These are phyloP conservation scores for Adansonia madagascariensis DNA, from an alignment of 441 rosid genomes.

Conservation along the genomic window DNA sequence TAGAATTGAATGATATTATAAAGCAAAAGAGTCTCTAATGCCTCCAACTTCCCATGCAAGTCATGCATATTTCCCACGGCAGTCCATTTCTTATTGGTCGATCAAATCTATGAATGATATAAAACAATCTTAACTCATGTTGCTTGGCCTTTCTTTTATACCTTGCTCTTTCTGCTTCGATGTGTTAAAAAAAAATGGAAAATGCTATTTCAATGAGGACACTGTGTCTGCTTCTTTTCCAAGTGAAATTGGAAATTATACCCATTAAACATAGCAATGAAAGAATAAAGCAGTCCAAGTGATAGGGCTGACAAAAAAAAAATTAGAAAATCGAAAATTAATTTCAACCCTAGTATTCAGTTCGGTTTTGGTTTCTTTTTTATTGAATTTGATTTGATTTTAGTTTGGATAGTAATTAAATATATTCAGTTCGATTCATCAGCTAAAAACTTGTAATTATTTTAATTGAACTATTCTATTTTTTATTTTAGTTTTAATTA, in stretches of 20 bases:
- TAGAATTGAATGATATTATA: not conserved
- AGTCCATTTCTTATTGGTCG: not conserved
- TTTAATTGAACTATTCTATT: too few species aligned
- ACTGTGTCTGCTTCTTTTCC: not conserved
- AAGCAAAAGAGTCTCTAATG: conserved; percentile 15
- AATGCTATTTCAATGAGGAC: not conserved
- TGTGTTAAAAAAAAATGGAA: not conserved
- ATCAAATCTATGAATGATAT: not conserved
- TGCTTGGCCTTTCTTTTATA: not conserved
- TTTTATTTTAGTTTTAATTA: too few species aligned
- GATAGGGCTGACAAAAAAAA: not conserved
- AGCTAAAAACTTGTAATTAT: too few species aligned
- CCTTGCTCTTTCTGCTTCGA: not conserved
- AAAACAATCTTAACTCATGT: not conserved
- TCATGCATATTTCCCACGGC: conserved; percentile 46
- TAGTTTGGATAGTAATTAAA: too few species aligned
- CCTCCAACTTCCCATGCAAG: conserved; percentile 36
- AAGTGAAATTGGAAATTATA: not conserved
- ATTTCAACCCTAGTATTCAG: too few species aligned
- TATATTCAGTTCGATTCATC: too few species aligned
- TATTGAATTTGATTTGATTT: too few species aligned
- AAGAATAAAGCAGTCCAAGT: not conserved
- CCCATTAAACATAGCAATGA: not conserved
- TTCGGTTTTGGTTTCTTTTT: too few species aligned
- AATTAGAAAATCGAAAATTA: too few species aligned